Conservation (phyloP, 306 rosid species). For the Corylus heterophylla region DNA sequence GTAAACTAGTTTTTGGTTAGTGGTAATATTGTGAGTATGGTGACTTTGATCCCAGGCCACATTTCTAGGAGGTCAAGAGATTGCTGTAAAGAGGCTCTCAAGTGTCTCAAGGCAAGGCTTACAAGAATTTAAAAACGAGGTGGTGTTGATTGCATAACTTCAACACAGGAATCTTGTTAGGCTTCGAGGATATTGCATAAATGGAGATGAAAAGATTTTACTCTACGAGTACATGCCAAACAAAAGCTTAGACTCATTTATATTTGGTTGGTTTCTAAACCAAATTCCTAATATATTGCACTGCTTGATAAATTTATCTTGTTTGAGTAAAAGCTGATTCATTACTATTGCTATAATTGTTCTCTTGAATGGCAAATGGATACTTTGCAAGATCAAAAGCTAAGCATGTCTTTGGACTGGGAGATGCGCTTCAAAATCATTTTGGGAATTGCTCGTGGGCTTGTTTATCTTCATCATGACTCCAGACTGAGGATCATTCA, state of each 20-base stretch:
- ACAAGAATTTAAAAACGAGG: constrained; percentile 50
- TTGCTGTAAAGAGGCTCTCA: constrained; percentile 54
- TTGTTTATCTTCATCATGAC: constrained; percentile 40
- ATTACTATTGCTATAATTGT: not conserved
- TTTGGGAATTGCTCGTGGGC: constrained; percentile 32
- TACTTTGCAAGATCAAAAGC: constrained; percentile 26
- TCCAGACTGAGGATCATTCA: too few species aligned
- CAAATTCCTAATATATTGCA: not conserved
- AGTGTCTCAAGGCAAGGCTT: constrained; percentile 48
- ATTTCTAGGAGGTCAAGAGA: constrained; percentile 29
- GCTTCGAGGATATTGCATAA: constrained; percentile 43
- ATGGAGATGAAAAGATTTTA: constrained; percentile 45
- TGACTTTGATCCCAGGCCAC: constrained; percentile 28
- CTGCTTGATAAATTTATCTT: not conserved
- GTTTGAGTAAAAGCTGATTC: not conserved
- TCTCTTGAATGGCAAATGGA: not conserved
- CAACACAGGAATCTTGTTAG: constrained; percentile 53
- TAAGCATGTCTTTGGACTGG: constrained; percentile 36
- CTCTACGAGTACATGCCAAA: constrained; percentile 55
- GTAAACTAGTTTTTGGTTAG: not conserved
- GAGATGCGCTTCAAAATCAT: constrained; percentile 39
- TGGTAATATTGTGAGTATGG: not conserved
- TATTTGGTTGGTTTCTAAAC: constrained; percentile 43
- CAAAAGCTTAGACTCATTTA: constrained; percentile 45
- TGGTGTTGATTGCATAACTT: constrained; percentile 46